phyloP scores from a whole-genome alignment of 129 eudicot species.

The Arctium lappa region DNA sequence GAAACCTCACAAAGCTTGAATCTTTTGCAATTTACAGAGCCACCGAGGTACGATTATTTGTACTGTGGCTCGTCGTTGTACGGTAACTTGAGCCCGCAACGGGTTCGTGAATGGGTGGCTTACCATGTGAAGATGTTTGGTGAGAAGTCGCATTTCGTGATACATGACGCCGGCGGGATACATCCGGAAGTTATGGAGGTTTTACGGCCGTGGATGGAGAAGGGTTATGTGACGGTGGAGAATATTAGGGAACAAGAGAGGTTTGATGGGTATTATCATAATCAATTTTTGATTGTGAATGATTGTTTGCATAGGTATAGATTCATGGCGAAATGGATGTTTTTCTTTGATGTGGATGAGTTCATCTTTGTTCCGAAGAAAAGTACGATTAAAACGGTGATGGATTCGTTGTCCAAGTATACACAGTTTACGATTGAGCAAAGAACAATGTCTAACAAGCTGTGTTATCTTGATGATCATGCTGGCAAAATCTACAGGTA shows the following conservation, averaged over 20 bases:
- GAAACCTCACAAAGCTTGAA: slow-evolving; percentile 44
- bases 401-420: slow-evolving; percentile 45
- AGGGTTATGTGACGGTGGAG: slow-evolving; percentile 65
- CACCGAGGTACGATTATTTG: slow-evolving; percentile 66
- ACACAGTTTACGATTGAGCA: slow-evolving; percentile 78
- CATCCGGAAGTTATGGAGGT: slow-evolving; percentile 71
- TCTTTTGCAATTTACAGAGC: slow-evolving; percentile 19
- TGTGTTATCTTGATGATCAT: slow-evolving; percentile 58
- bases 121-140: slow-evolving; percentile 76
- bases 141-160: slow-evolving; percentile 60
- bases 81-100: slow-evolving; percentile 62
- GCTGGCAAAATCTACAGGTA: slow-evolving; percentile 50
- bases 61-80: slow-evolving; percentile 78
- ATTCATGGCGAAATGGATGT: slow-evolving; percentile 72
- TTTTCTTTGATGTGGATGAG: slow-evolving; percentile 88
- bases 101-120: slow-evolving; percentile 85
- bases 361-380: slow-evolving; percentile 51
- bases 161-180: slow-evolving; percentile 81
- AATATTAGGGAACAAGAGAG: slow-evolving; percentile 64
- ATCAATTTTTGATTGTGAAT: slow-evolving; percentile 75
- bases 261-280: slow-evolving; percentile 82
- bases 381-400: slow-evolving; percentile 38
- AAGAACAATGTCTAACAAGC: slow-evolving; percentile 65
- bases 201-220: slow-evolving; percentile 72
- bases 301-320: slow-evolving; percentile 77